These are phyloP conservation scores for Primulina tabacum DNA, from an alignment of 257 asterid species.

Conservation along the genomic window DNA sequence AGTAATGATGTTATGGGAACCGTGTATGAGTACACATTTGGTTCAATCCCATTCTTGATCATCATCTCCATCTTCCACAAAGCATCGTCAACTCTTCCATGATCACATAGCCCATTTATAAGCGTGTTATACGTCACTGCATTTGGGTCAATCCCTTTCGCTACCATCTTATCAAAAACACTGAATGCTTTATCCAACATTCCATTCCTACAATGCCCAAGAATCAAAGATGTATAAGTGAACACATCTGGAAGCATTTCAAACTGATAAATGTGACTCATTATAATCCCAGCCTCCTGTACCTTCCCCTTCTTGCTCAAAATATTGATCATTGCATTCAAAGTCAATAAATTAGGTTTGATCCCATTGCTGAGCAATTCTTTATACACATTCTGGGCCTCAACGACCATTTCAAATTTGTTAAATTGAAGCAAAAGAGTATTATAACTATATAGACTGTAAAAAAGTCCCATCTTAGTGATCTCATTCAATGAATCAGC, in stretches of 20 bases:
- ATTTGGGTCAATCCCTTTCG: slow-evolving; percentile 68
- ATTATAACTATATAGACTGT: slow-evolving; percentile 65
- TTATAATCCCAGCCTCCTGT: slow-evolving; percentile 59
- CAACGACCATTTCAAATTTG: slow-evolving; percentile 62
- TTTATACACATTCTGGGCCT: slow-evolving; percentile 49
- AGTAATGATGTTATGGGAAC: slow-evolving; percentile 63
- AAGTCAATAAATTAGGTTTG: slow-evolving; percentile 61
- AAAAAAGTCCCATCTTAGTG: slow-evolving; percentile 38
- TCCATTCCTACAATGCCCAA: slow-evolving; percentile 75
- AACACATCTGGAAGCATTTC: slow-evolving; percentile 75
- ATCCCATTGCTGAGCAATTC: slow-evolving; percentile 54
- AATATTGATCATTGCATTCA: slow-evolving; percentile 79
- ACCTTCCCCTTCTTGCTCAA: slow-evolving; percentile 78
- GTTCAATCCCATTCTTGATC: slow-evolving; percentile 60
- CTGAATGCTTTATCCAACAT: slow-evolving; percentile 60
- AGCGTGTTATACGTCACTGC: slow-evolving; percentile 66
- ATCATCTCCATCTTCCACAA: slow-evolving; percentile 65
- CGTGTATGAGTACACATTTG: slow-evolving; percentile 69
- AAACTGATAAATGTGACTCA: slow-evolving; percentile 52
- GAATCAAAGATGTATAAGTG: slow-evolving; percentile 74
- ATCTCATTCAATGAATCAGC: slow-evolving; percentile 57
- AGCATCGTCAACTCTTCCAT: slow-evolving; percentile 67
- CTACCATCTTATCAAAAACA: slow-evolving; percentile 67
- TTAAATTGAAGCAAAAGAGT: slow-evolving; percentile 82
- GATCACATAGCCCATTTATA: slow-evolving; percentile 73